Percentiles rank a stretch among this genome's conserved stretches.
Evolutionary conservation across 768 basidiomycete genomes (phyloP).

Genomic region (Psilocybe subaeruginosa): DNA sequence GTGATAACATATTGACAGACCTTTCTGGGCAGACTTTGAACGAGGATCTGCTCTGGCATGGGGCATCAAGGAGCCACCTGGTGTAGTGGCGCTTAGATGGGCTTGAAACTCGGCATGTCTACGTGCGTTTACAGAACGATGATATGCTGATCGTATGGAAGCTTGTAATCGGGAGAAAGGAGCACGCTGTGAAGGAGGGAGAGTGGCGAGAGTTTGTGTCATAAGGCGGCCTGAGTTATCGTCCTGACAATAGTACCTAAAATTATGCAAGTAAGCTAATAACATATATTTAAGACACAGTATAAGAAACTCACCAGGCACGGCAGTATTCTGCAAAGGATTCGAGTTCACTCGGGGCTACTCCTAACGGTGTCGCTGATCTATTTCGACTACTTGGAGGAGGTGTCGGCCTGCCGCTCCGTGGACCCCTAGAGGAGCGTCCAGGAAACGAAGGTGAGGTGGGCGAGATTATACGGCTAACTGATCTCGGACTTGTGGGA

Average conservation of each 20-base stretch:
- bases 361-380: slow-evolving; percentile 71
- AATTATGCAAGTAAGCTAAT: not conserved
- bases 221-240: slow-evolving; percentile 77
- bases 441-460: slow-evolving; percentile 58
- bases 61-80: slow-evolving; percentile 80
- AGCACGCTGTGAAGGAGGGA: slow-evolving; percentile 84
- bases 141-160: slow-evolving; percentile 83
- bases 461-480: slow-evolving; percentile 49
- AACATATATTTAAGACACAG: slow-evolving; percentile 1
- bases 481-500: slow-evolving; percentile 55
- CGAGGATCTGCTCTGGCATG: slow-evolving; percentile 69
- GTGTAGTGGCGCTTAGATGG: slow-evolving; percentile 75
- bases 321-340: slow-evolving; percentile 77
- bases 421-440: slow-evolving; percentile 47
- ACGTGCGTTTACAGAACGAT: slow-evolving; percentile 76
- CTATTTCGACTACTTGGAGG: slow-evolving; percentile 63
- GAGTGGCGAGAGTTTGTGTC: slow-evolving; percentile 79
- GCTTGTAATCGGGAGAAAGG: slow-evolving; percentile 88
- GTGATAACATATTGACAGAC: slow-evolving; percentile 29
- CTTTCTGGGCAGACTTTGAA: slow-evolving; percentile 70
- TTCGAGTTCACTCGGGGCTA: slow-evolving; percentile 71
- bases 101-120: slow-evolving; percentile 86
- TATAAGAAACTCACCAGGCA: slow-evolving; percentile 59
- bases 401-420: slow-evolving; percentile 57
- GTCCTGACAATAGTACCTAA: slow-evolving; percentile 85